These are phyloP conservation scores for Rhizoclosmatium globosum DNA, from an alignment of 192 early-diverging fungal genomes.

Conservation along the genomic window DNA sequence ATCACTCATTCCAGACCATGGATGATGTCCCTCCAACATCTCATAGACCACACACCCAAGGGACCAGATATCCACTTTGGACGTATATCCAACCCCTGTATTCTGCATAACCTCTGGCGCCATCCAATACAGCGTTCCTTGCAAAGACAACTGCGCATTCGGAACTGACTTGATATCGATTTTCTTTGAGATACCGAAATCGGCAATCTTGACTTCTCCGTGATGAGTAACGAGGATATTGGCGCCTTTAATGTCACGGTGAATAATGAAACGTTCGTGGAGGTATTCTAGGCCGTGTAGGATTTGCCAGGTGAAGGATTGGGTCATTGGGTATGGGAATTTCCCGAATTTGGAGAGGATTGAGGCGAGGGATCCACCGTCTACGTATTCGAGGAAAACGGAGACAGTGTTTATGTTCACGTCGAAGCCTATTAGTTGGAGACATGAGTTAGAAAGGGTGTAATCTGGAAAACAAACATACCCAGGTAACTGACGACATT, in stretches of 20 bases:
- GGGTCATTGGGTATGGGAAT: slow-evolving; percentile 84
- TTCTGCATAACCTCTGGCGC: slow-evolving; percentile 98
- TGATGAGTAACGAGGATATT: slow-evolving; percentile 90
- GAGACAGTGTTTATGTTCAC: slow-evolving; percentile 77
- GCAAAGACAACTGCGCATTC: slow-evolving; percentile 73
- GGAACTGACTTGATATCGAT: slow-evolving; percentile 63
- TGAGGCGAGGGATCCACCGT: slow-evolving; percentile 93
- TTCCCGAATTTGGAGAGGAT: slow-evolving; percentile 86
- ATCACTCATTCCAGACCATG: slow-evolving; percentile 69
- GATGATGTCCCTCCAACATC: slow-evolving; percentile 97
- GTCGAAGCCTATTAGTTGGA: slow-evolving; percentile 70
- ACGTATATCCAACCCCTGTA: slow-evolving; percentile 75
- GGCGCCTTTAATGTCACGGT: slow-evolving; percentile 98
- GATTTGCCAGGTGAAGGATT: slow-evolving; percentile 89
- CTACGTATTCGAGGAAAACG: slow-evolving; percentile 98
- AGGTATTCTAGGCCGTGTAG: slow-evolving; percentile 93
- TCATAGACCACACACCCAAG: slow-evolving; percentile 96
- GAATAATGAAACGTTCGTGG: slow-evolving; percentile 93
- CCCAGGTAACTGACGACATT: slow-evolving; percentile 97
- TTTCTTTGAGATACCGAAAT: slow-evolving; percentile 99
- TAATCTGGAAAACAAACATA: background rate
- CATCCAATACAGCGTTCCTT: slow-evolving; percentile 99
- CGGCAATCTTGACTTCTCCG: slow-evolving; percentile 95
- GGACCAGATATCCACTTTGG: slow-evolving; percentile 77
- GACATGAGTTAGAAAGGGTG: background rate